Conservation (phyloP, 2,329 filamentous ascomycete genomes). For the Pyrenochaeta sp. region DNA sequence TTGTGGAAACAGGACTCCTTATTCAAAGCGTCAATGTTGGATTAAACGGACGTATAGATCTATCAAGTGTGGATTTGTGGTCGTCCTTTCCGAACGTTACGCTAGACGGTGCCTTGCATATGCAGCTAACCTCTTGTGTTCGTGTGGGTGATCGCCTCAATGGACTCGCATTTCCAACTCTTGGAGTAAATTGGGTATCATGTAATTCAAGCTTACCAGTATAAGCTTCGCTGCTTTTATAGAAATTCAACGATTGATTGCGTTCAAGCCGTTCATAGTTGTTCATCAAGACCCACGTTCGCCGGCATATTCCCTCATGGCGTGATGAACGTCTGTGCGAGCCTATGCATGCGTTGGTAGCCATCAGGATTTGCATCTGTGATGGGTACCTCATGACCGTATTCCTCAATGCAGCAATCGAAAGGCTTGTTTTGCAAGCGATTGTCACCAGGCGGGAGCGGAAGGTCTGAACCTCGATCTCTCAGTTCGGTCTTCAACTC, state of each 20-base stretch:
- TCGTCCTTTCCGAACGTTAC: background rate
- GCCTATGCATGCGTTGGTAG: conserved; percentile 35
- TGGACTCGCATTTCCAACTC: background rate
- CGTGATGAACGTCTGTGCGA: conserved; percentile 32
- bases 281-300: background rate
- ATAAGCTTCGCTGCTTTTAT: background rate
- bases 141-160: background rate
- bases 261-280: background rate
- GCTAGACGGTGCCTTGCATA: background rate
- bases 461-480: conserved; percentile 30
- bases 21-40: too few species aligned
- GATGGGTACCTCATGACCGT: conserved; percentile 27
- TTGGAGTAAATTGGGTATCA: background rate
- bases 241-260: background rate
- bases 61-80: background rate
- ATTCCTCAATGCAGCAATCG: conserved; percentile 44
- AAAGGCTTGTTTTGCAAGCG: conserved; percentile 54
- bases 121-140: background rate
- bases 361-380: conserved; percentile 21
- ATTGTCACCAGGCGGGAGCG: conserved; percentile 33
- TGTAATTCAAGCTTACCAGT: background rate
- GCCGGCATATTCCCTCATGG: background rate
- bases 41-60: too few species aligned
- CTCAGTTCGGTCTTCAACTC: conserved; percentile 70
- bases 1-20: too few species aligned